phyloP scores from a whole-genome alignment of 1,284 basidiomycete species.

The Tranzscheliella williamsii region DNA sequence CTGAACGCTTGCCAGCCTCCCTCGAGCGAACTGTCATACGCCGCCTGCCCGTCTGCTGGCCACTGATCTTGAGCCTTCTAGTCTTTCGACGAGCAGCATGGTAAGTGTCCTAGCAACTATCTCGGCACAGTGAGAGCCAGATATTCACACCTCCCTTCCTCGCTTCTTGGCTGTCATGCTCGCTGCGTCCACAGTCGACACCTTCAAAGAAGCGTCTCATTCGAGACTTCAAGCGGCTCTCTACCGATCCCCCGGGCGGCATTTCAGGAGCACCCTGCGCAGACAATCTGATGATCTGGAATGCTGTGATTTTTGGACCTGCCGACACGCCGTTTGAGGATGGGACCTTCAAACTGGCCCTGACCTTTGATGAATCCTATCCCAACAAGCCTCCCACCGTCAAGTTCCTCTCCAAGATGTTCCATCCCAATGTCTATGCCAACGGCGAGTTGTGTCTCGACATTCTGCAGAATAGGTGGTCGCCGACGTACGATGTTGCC shows the following conservation, averaged over 20 bases:
- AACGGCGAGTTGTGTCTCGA: constrained; percentile 97
- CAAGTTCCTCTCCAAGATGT: constrained; percentile 96
- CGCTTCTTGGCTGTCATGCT: too few relatives aligned
- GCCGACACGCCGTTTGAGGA: constrained; percentile 98
- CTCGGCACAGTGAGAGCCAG: too few relatives aligned
- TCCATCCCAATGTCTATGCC: constrained; percentile 97
- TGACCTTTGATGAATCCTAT: constrained; percentile 96
- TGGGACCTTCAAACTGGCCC: constrained; percentile 92
- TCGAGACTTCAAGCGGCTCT: constrained; percentile 80
- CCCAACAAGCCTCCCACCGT: constrained; percentile 97
- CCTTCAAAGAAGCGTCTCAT: constrained; percentile 58
- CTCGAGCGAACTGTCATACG: too few relatives aligned
- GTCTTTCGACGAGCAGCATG: too few relatives aligned
- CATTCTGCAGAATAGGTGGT: constrained; percentile 97
- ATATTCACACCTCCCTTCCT: too few relatives aligned
- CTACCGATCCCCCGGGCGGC: constrained; percentile 89
- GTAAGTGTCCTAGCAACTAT: too few relatives aligned
- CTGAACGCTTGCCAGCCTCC: too few relatives aligned
- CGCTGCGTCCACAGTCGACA: too few relatives aligned
- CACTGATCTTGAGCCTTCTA: too few relatives aligned
- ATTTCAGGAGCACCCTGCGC: constrained; percentile 94
- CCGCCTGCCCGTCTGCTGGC: too few relatives aligned
- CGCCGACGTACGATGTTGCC: constrained; percentile 95
- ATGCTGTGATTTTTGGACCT: constrained; percentile 98
- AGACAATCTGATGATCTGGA: constrained; percentile 99